Evolutionary conservation across 345 rosid species (phyloP).

Genomic region (Populus tremula): DNA sequence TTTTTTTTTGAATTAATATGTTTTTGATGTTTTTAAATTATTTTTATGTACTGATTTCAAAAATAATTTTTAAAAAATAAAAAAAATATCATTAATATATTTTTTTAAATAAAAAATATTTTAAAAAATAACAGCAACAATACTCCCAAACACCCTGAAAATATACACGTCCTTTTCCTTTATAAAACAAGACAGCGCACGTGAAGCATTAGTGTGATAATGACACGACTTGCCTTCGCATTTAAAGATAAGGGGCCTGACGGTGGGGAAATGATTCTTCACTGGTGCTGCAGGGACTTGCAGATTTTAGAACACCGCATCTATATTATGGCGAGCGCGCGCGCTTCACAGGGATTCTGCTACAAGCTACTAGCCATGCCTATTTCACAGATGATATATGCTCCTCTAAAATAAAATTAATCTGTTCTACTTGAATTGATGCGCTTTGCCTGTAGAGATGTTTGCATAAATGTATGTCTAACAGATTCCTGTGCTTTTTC

Average conservation of each 20-base stretch:
- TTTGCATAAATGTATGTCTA: neutral
- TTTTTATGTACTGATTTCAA: too few relatives aligned
- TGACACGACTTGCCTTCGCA: neutral
- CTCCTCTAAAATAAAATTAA: neutral
- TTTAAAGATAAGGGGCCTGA: neutral
- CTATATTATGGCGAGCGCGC: neutral
- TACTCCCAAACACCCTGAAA: neutral
- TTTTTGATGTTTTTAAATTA: too few relatives aligned
- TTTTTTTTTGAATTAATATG: too few relatives aligned
- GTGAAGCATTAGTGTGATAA: conserved; percentile 7
- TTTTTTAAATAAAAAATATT: too few relatives aligned
- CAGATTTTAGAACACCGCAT: neutral
- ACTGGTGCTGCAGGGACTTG: neutral
- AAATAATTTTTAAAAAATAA: too few relatives aligned
- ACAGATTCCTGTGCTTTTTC: neutral
- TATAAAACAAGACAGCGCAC: conserved; percentile 7
- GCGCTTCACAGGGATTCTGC: neutral
- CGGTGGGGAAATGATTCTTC: neutral
- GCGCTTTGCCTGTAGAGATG: neutral
- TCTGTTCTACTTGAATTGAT: neutral
- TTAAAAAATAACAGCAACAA: too few relatives aligned
- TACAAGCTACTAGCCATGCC: neutral
- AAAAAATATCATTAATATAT: too few relatives aligned
- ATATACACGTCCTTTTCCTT: neutral
- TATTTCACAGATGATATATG: neutral